A percentile compares a stretch with the other conserved stretches of the same genome.
phyloP scores from a whole-genome alignment of 1,284 basidiomycete genomes.

The Earliella scabrosa region DNA sequence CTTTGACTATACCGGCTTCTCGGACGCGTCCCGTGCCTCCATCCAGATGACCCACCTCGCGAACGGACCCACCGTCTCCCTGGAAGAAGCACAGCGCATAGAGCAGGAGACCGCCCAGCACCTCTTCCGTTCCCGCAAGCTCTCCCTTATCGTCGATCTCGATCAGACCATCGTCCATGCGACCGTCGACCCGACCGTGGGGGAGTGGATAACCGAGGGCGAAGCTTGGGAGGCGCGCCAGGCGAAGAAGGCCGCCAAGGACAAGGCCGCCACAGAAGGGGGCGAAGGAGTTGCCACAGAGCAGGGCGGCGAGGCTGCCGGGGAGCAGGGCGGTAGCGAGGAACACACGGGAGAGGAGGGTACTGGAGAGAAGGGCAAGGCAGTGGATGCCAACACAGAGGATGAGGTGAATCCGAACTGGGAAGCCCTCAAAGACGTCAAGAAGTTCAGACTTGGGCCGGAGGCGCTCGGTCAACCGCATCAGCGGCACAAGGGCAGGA shows the following conservation, averaged over 20 bases:
- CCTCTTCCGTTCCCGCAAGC: constrained; percentile 77
- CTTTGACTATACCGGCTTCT: constrained; percentile 85
- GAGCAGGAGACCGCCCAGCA: constrained; percentile 82
- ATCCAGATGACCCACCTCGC: constrained; percentile 89
- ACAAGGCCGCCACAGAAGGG: no score
- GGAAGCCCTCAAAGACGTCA: constrained; percentile 87
- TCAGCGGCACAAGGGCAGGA: constrained; percentile 51
- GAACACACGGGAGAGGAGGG: no score
- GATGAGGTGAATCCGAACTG: constrained; percentile 87
- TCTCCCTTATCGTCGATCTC: constrained; percentile 96
- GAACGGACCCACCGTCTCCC: constrained; percentile 76
- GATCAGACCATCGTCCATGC: constrained; percentile 99
- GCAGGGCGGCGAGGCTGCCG: no score
- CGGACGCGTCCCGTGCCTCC: constrained; percentile 77
- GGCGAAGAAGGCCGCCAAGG: constrained; percentile 42
- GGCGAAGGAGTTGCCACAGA: no score
- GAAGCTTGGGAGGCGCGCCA: constrained; percentile 71
- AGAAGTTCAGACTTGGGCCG: constrained; percentile 84
- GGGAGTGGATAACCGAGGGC: constrained; percentile 93
- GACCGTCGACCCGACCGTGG: constrained; percentile 97
- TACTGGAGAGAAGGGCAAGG: constrained; percentile 18
- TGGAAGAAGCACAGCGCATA: constrained; percentile 88
- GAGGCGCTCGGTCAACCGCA: constrained; percentile 68
- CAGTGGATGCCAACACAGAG: constrained; percentile 42
- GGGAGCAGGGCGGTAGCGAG: no score